Evolutionary conservation across 2,329 filamentous ascomycete genomes (phyloP), one percentile per base, ranked within the genome.

Genomic region (Cyclaneusma minus): DNA sequence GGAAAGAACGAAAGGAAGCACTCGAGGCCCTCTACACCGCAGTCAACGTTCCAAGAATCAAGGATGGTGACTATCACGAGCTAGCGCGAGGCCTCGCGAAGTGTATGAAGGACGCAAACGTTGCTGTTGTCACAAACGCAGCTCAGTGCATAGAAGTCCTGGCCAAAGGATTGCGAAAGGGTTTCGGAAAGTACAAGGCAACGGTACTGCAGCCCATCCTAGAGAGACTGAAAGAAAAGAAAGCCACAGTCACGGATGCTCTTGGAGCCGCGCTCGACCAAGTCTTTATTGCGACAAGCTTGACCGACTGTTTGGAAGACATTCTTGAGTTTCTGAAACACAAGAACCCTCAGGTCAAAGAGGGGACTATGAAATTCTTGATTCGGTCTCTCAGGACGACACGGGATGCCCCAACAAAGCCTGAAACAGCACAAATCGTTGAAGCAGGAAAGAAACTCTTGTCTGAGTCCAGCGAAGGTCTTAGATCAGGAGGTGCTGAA

Each of bases 41-140:
- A 3, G 53, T 92, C 29, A 91, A 92, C 41, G 76, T 91, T 21
- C 84, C 87, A 9, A 69, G 77, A 34, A 93, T 98, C 50, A 91
- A 93, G 50, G 87, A 95, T 40, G 81, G 72, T 5, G 77, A 82
- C 29, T 95, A 84, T 45, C 70, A 76, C 47, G 87, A 95, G 42
- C 65, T 95, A 38, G 71, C 81, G 29, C 68, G 81, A 33, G 76
- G 71, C 4, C 63, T 95, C 29, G 87, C 89, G 22, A 98, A 95
- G 53, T 83, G 72, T 41, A 98, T 98, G 89, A 98, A 98, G 52
- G 91, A 98, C 41, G 89, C 91, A 41, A 98, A 98, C 46, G 78
- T 98, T 39, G 78, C 82, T 4, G 89, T 95, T 25, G 89, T 94
- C 12, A 89, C 79, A 2, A 76, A 89, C 36, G 87, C 91, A 5